A percentile compares a stretch with the other conserved stretches of the same genome.
Conservation (phyloP, 306 rosid genomes). For the Pterocarpus macrocarpus region DNA sequence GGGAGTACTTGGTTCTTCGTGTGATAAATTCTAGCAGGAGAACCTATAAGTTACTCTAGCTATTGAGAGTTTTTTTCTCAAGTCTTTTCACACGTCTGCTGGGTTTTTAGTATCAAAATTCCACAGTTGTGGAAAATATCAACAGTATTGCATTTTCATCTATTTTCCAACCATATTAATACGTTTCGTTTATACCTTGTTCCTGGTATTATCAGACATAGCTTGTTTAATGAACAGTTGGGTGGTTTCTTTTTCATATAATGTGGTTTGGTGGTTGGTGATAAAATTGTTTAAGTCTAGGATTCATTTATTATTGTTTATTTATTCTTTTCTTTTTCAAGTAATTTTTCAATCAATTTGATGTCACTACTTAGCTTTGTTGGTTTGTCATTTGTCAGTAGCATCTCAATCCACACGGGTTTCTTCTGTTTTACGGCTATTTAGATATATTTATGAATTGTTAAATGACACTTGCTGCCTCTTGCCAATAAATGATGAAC, state of each 20-base stretch:
- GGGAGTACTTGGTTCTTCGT: constrained; percentile 10
- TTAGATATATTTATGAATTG: neutral
- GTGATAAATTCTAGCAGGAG: neutral
- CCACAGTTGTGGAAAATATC: constrained; percentile 4
- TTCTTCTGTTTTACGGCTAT: constrained; percentile 15
- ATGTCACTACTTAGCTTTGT: constrained; percentile 35
- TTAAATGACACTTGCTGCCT: neutral
- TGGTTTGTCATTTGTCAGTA: constrained; percentile 34
- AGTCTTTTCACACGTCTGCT: neutral
- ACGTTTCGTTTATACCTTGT: neutral
- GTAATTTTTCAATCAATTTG: neutral
- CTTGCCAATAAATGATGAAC: neutral
- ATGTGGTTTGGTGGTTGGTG: neutral
- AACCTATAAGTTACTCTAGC: constrained; percentile 28
- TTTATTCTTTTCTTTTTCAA: neutral
- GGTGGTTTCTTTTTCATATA: constrained; percentile 29
- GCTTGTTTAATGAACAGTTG: constrained; percentile 17
- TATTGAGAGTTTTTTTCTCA: constrained; percentile 11
- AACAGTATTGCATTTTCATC: neutral
- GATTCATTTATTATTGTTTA: constrained; percentile 2
- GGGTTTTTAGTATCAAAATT: neutral
- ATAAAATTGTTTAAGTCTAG: constrained; percentile 9
- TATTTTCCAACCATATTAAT: neutral
- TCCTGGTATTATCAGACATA: neutral
- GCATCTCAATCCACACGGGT: constrained; percentile 1